These are phyloP conservation scores for Pseudonitzschia pungens DNA, from an alignment of 108 stramenopile genomes.

Conservation along the genomic window DNA sequence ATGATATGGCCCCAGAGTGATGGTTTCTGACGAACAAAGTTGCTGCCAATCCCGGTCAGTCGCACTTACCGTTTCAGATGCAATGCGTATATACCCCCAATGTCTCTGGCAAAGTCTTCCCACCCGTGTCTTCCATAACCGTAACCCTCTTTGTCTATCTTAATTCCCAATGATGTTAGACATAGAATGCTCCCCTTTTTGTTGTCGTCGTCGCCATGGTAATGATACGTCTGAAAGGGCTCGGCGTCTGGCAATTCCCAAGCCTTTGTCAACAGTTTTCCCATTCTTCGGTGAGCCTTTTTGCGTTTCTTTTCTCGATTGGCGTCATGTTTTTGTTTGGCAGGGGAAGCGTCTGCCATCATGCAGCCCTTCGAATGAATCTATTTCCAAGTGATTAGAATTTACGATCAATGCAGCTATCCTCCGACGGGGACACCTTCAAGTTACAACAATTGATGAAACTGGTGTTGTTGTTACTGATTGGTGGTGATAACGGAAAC, in stretches of 20 bases:
- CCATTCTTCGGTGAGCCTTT: constrained; percentile 73
- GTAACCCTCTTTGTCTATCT: constrained; percentile 65
- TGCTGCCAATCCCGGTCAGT: too few species aligned
- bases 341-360: constrained; percentile 27
- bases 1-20: too few species aligned
- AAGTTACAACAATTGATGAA: too few species aligned
- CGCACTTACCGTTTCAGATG: constrained; percentile 67
- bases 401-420: too few species aligned
- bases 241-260: constrained; percentile 66
- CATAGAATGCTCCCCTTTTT: constrained; percentile 18
- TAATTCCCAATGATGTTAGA: constrained; percentile 64
- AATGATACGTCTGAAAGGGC: constrained; percentile 53
- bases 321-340: constrained; percentile 23
- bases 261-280: constrained; percentile 67
- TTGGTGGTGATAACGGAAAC: too few species aligned
- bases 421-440: too few species aligned
- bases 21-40: too few species aligned
- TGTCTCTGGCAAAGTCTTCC: constrained; percentile 79
- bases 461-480: too few species aligned
- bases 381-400: not conserved
- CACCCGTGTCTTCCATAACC: constrained; percentile 69
- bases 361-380: not conserved
- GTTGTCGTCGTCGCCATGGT: constrained; percentile 27
- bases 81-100: constrained; percentile 80
- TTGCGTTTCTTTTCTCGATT: constrained; percentile 66